Evolutionary conservation across 805 yeast genomes (phyloP), one percentile per base, ranked within the genome.

Genomic region (Metschnikowia kofuensis): DNA sequence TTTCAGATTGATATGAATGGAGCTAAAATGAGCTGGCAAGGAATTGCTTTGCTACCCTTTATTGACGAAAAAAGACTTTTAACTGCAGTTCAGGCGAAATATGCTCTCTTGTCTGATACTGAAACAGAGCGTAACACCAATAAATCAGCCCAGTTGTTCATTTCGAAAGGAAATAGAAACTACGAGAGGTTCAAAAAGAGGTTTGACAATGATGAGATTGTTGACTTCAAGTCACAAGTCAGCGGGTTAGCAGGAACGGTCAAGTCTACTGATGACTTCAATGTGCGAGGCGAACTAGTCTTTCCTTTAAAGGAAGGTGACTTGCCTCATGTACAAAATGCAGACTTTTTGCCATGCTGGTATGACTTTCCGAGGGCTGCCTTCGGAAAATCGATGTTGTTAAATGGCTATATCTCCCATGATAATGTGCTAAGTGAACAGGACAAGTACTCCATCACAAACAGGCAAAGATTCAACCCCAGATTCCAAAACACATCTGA

Each of bases 1-100:
- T 91, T 91, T 68, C 80, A 84, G 40, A 85, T 91, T 55, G 98
- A 91, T 68, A 89, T 91, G 96, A 90, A 91, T 63, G 98, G 98
- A 29, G 88, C 89, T 57, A 89, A 87, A 56, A 86, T 87, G 89
- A 76, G 92, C 44, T 91, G 98, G 98, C 95, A 89, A 64, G 97
- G 96, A 46, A 86, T 91, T 59, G 91, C 96, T 0, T 68, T 91
- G 37, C 70, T 91, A 47, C 97, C 98, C 0, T 91, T 91, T 57
- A 92, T 91, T 57, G 96, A 91, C 59, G 96, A 89, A 59, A 66
- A 66, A n/a, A 72, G 96, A 57, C 72, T 91, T 39, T 65, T 91
- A 45, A 69, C 74, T 14, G 84, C 82, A 4, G 96, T 90, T 2
- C 75, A 79, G 45, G 78, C 68, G 1, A 81, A 85, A 52, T 91